Evolutionary conservation across 2,329 filamentous ascomycete species (phyloP), one percentile per base, ranked within the genome.

Genomic region (Fusarium pseudocircinatum): DNA sequence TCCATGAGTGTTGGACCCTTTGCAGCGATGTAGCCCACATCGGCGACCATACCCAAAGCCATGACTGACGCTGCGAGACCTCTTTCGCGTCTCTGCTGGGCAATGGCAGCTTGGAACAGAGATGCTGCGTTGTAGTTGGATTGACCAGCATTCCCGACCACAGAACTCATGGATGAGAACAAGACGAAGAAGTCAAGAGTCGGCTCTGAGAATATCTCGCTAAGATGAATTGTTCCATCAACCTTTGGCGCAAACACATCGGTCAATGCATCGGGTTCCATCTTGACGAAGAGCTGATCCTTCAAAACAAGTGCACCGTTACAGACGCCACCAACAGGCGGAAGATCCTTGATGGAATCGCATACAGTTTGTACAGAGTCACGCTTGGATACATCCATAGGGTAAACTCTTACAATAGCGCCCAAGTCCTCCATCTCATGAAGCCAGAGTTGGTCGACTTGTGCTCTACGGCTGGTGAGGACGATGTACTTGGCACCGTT

Each of bases 161-260:
- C 46, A 26, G 53, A 61, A 11, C 53, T 60, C 26, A 64, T 52
- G 0, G 62, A 64, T 0, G 62, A 61, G 13, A 64, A 61, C 10
- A 64, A 2, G 11, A 64, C 50, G 4, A 64, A 64, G 5, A 64
- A 64, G 26, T 64, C 62, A 12, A 64, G 26, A 0, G 26, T 50
- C 1, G 56, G 37, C 5, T 61, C 56, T 1, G 43, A 44, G 26
- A 64, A 64, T 4, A 64, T 43, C 0, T 44, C 44, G 47, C 60
- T 36, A 0, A 64, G 39, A 7, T 64, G 36, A 1, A 49, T 43
- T 0, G 56, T 61, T 18, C 62, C 62, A 20, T 50, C 53, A 6
- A 64, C 62, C 57, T 64, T 64, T 7, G 62, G 62, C 2, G 40
- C 50, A 39, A 63, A 57, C 16, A 63, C 60, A 2, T 63, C 60